Evolutionary conservation across 306 rosid species (phyloP), one percentile per base, ranked within the genome.

Genomic region (Abrus pulchellus): DNA sequence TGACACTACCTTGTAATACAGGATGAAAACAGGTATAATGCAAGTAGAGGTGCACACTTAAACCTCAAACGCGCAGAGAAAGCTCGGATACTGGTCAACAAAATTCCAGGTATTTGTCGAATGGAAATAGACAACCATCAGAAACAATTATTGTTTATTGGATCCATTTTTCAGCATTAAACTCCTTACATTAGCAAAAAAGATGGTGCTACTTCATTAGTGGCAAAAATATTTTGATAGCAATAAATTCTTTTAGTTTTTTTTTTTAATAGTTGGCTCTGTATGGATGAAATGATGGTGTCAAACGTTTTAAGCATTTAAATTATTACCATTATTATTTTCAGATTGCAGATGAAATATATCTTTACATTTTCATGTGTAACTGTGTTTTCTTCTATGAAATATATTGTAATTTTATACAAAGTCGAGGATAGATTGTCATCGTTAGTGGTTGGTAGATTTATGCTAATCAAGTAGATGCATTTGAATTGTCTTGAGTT

Each of bases 1-100:
- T 52, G 56, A 64, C 70, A 13, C 14, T 80, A 20, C 60, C 13
- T 52, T 84, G 71, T 71, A 29, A 84, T 82, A 81, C 90, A 94
- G 98, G 98, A 92, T 82, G 94, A 94, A n/a, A 94, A 94, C 87
- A 94, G 97, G 90, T 94, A 94, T 20, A 94, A 87, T 87, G 93
- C 97, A 59, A 94, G 97, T 76, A 88, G 98, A 86, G 98, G 98
- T 71, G 98, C 98, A n/a, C 98, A 94, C 86, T 75, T 94, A 72
- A 94, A 90, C 88, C 97, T 94, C 75, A 94, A 94, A 81, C 98
- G 98, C 62, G 98, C 98, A 20, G 98, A 94, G 85, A 94, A 88
- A 82, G 97, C 98, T 69, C 85, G 98, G 55, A 85, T 94, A 84
- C 80, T 94, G 82, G 97, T 92, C 76, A 92, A 90, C 86, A 94